Evolutionary conservation across 805 yeast species (phyloP).

Genomic region (Saccharomyces eubayanus): DNA sequence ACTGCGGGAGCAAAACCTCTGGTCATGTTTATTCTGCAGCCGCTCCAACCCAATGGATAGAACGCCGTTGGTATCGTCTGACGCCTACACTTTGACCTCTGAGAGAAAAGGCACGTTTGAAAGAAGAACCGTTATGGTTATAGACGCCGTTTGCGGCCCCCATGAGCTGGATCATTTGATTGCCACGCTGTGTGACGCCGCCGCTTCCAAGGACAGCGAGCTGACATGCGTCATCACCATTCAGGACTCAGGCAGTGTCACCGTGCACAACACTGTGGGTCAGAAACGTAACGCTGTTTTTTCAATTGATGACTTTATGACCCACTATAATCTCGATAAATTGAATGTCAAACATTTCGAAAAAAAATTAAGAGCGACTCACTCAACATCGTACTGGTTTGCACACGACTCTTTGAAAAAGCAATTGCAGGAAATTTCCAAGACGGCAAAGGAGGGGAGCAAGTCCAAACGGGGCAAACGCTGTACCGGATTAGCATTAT

Average conservation of each 20-base stretch:
- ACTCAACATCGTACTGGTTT: not conserved
- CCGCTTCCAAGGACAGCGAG: not conserved
- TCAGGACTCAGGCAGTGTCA: not conserved
- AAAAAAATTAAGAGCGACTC: not conserved
- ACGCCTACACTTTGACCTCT: not conserved
- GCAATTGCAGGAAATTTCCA: not conserved
- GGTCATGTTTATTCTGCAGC: not conserved
- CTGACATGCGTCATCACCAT: not conserved
- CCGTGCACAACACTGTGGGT: not conserved
- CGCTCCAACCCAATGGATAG: not conserved
- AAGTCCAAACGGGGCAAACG: conserved; percentile 8
- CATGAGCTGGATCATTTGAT: not conserved
- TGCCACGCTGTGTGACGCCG: not conserved
- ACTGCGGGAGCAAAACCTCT: not conserved
- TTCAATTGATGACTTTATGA: not conserved
- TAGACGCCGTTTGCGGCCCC: not conserved
- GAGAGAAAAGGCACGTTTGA: not conserved
- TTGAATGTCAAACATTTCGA: not conserved
- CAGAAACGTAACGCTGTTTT: not conserved
- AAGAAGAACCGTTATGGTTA: not conserved
- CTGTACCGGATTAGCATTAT: conserved; percentile 14
- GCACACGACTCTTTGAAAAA: not conserved
- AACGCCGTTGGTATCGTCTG: not conserved
- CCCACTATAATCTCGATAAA: not conserved
- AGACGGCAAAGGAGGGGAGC: not conserved